Evolutionary conservation across 225 moss, liverwort and hornwort genomes (phyloP).

Genomic region (Straminergon stramineum): DNA sequence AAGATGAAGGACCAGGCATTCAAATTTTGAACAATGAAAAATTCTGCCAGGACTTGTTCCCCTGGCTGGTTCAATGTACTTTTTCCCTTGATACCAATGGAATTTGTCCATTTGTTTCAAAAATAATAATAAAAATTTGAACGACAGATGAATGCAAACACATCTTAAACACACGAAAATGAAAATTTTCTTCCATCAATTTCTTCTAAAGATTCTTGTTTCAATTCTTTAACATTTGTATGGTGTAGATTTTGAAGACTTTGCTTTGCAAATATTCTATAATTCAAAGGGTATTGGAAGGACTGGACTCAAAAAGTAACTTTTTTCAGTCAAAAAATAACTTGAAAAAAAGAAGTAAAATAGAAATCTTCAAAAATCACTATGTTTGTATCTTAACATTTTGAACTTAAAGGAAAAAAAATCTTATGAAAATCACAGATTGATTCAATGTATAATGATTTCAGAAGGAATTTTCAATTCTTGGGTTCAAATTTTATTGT

Average conservation of each 20-base stretch:
- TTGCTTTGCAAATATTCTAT: not conserved
- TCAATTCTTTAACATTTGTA: not conserved
- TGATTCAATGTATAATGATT: not conserved
- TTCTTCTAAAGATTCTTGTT: no score
- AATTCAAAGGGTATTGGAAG: not conserved
- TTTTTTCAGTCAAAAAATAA: not conserved
- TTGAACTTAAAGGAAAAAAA: not conserved
- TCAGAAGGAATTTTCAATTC: not conserved
- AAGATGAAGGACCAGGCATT: rapidly evolving
- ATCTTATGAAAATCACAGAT: not conserved
- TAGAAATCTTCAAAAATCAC: not conserved
- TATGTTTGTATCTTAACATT: not conserved
- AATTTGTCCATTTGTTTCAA: no score
- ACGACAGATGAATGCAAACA: not conserved
- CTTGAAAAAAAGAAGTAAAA: not conserved
- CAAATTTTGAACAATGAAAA: not conserved
- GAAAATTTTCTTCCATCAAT: not conserved
- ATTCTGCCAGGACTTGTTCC: no score
- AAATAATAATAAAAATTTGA: no score
- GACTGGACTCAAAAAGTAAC: not conserved
- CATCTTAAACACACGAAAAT: not conserved
- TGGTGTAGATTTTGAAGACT: not conserved
- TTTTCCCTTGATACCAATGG: no score
- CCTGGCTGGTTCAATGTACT: no score
- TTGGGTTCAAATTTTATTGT: not conserved